Conservation (phyloP, 1,139 yeast genomes). For the Blastobotrys apis region DNA sequence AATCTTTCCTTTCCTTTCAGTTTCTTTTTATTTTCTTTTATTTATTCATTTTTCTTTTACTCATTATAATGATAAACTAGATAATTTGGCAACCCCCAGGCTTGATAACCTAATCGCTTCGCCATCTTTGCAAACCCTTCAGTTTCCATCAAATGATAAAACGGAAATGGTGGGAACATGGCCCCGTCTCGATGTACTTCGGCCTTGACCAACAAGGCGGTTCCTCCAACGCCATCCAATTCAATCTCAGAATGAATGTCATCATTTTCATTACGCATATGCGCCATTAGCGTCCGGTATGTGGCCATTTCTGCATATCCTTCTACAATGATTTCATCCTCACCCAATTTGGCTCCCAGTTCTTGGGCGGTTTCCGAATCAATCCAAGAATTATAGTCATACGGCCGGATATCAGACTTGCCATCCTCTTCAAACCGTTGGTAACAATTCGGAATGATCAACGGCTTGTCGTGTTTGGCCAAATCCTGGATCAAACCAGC, state of each 20-base stretch:
- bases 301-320: slow-evolving; percentile 90
- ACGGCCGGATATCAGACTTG: slow-evolving; percentile 67
- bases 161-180: slow-evolving; percentile 98
- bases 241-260: slow-evolving; percentile 57
- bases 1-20: no score
- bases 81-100: slow-evolving; percentile 90
- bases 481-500: slow-evolving; percentile 76
- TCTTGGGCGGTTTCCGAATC: slow-evolving; percentile 83
- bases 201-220: slow-evolving; percentile 91
- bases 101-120: slow-evolving; percentile 84
- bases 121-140: slow-evolving; percentile 99
- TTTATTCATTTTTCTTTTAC: no score
- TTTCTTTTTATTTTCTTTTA: no score
- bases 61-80: slow-evolving; percentile 64
- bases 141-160: slow-evolving; percentile 92
- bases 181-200: slow-evolving; percentile 99
- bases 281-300: slow-evolving; percentile 93
- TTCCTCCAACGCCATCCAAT: slow-evolving; percentile 94
- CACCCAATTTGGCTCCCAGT: slow-evolving; percentile 64
- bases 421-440: slow-evolving; percentile 68
- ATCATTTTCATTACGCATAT: slow-evolving; percentile 64
- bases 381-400: slow-evolving; percentile 95
- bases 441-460: slow-evolving; percentile 86
- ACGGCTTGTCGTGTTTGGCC: slow-evolving; percentile 81
- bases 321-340: slow-evolving; percentile 90